Evolutionary conservation across 2,329 filamentous ascomycete species (phyloP), one percentile per base, ranked within the genome.

Genomic region (Aspergillus alliaceus): DNA sequence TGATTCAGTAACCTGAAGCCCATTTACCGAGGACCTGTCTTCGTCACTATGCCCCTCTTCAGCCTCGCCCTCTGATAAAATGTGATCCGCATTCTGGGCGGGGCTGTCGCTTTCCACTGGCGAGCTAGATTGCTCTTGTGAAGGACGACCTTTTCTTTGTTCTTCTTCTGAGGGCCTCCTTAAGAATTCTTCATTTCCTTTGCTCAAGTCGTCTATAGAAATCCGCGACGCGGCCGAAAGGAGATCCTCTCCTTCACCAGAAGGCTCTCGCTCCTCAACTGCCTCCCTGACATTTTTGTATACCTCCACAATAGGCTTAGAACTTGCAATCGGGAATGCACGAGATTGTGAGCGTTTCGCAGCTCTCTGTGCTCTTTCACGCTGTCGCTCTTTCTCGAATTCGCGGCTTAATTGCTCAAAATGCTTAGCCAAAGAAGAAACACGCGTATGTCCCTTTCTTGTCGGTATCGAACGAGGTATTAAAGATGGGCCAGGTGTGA

Each of bases 351-450:
- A 83, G 69, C 89, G 87, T 68, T 88, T 91, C 46, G 90, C 90
- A 25, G 91, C 90, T 58, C 91, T 68, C 71, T 92, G 89, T 66
- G 88, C 89, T 63, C 90, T 86, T 72, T 98, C 93, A 49, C 90
- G 88, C 64, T 96, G 85, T 44, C 95, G 86, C 75, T 99, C 93
- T 67, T 93, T 96, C 70, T 97, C 92, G 64, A 99, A 99, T 69
- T 99, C 96, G 24, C 93, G 88, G 66, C 92, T 97, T 56, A 99
- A 82, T 72, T 98, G 93, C 74, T 99, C 96, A 70, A 99, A 98
- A 72, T 98, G 95, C 65, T 91, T 91, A 18, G 95, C 91, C 50
- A 99, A 81, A n/a, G 88, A 92, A 8, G 92, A 96, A 2, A 99
- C 95, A 66, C 90, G 90, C 3, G 90, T 86, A 52, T 88, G 84